Evolutionary conservation across 768 basidiomycete genomes (phyloP).

Genomic region (Suillus subluteus): DNA sequence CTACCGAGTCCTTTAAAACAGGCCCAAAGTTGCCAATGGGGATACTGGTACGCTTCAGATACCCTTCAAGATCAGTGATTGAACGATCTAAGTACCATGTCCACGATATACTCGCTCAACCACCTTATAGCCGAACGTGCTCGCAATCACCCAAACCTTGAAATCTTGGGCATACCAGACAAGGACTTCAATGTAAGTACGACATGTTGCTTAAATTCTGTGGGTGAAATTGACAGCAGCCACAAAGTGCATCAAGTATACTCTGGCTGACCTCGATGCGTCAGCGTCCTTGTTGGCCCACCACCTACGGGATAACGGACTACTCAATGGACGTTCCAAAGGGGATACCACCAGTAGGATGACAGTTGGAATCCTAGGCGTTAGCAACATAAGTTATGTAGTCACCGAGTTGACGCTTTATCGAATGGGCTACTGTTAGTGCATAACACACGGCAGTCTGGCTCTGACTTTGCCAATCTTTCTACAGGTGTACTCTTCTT

Average conservation of each 20-base stretch:
- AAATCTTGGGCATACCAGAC: conserved; percentile 29
- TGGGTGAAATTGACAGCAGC: background rate
- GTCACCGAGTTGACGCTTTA: conserved; percentile 29
- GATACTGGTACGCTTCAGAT: background rate
- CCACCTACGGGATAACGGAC: conserved; percentile 21
- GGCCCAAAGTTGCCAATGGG: background rate
- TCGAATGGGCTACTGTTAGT: conserved; percentile 37
- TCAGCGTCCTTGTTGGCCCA: conserved; percentile 32
- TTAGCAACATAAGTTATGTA: conserved; percentile 33
- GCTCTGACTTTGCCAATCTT: background rate
- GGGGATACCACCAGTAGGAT: conserved; percentile 28
- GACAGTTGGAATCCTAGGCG: conserved; percentile 29
- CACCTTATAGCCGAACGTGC: conserved; percentile 28
- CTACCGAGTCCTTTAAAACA: background rate
- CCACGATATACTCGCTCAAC: conserved; percentile 29
- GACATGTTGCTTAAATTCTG: background rate
- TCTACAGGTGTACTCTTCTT: conserved; percentile 36
- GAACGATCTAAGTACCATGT: conserved; percentile 16
- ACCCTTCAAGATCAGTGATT: background rate
- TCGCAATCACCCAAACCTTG: conserved; percentile 24
- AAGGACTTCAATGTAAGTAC: conserved; percentile 25
- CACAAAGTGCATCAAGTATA: conserved; percentile 30
- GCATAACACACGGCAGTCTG: background rate
- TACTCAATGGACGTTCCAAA: conserved; percentile 27
- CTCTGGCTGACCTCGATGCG: conserved; percentile 26